Conservation (phyloP, 768 basidiomycete species). For the Xanthoconium stramineum region DNA sequence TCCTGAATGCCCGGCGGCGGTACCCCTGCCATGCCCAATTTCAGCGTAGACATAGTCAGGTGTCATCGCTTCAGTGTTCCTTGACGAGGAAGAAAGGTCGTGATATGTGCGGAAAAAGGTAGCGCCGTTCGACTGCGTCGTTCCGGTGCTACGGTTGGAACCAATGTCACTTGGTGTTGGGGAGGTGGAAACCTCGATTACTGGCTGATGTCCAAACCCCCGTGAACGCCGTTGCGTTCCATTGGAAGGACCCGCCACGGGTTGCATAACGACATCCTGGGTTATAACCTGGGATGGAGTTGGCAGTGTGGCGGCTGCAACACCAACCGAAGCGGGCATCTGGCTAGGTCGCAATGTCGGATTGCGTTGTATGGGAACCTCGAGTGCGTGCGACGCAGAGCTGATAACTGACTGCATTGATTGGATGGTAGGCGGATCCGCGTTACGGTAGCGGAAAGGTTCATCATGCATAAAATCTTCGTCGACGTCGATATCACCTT, state of each 20-base stretch:
- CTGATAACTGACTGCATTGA: constrained; percentile 9
- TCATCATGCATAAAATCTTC: constrained; percentile 39
- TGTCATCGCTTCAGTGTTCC: constrained; percentile 56
- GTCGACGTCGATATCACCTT: constrained; percentile 43
- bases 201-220: constrained; percentile 48
- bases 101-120: constrained; percentile 63
- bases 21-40: constrained; percentile 69
- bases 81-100: constrained; percentile 38
- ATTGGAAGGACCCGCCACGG: constrained; percentile 36
- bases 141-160: constrained; percentile 51
- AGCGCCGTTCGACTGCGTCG: constrained; percentile 53
- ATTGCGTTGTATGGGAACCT: constrained; percentile 31
- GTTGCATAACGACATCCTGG: constrained; percentile 32
- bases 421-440: constrained; percentile 12
- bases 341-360: constrained; percentile 24
- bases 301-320: background rate
- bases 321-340: constrained; percentile 7
- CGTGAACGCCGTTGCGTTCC: constrained; percentile 39
- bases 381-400: constrained; percentile 17
- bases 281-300: constrained; percentile 3
- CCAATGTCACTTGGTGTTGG: constrained; percentile 61
- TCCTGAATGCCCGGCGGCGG: constrained; percentile 22
- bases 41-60: constrained; percentile 76
- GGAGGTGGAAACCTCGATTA: constrained; percentile 59
- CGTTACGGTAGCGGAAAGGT: constrained; percentile 26